Evolutionary conservation across 2,329 filamentous ascomycete genomes (phyloP).

Genomic region (Pseudopyrenochaeta lycopersici): DNA sequence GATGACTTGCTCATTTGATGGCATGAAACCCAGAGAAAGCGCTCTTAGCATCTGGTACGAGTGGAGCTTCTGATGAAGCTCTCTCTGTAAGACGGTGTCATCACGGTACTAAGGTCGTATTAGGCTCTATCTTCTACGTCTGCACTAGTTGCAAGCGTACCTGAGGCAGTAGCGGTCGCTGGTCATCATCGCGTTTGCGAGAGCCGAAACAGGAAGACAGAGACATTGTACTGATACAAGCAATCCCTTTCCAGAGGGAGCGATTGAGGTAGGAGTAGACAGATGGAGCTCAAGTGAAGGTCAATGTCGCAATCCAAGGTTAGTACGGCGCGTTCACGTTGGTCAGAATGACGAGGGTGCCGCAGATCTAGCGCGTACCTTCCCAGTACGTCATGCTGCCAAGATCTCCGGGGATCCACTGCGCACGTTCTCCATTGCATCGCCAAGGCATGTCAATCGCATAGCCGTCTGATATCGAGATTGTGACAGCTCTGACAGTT

Average conservation of each 20-base stretch:
- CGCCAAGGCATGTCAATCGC: not conserved
- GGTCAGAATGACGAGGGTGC: not conserved
- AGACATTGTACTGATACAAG: slow-evolving; percentile 56
- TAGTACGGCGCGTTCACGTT: not conserved
- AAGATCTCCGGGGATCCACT: not conserved
- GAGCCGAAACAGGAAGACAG: slow-evolving; percentile 69
- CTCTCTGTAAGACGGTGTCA: slow-evolving; percentile 74
- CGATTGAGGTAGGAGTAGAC: slow-evolving; percentile 4
- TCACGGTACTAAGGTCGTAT: slow-evolving; percentile 68
- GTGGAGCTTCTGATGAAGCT: slow-evolving; percentile 88
- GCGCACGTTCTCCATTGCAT: not conserved
- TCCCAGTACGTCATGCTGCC: not conserved
- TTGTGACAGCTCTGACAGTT: not conserved
- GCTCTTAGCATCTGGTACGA: slow-evolving; percentile 91
- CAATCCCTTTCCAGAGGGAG: not conserved
- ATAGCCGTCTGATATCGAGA: not conserved
- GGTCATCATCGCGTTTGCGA: slow-evolving; percentile 68
- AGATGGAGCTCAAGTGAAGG: not conserved
- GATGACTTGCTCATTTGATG: slow-evolving; percentile 85
- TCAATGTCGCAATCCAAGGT: not conserved
- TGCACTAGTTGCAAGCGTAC: slow-evolving; percentile 1
- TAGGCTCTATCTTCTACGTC: not conserved
- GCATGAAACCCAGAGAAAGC: slow-evolving; percentile 85
- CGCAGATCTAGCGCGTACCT: not conserved
- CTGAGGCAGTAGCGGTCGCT: slow-evolving; percentile 77